Conservation (phyloP, 2,329 filamentous ascomycete genomes). For the Sphaerostilbella broomeana region DNA sequence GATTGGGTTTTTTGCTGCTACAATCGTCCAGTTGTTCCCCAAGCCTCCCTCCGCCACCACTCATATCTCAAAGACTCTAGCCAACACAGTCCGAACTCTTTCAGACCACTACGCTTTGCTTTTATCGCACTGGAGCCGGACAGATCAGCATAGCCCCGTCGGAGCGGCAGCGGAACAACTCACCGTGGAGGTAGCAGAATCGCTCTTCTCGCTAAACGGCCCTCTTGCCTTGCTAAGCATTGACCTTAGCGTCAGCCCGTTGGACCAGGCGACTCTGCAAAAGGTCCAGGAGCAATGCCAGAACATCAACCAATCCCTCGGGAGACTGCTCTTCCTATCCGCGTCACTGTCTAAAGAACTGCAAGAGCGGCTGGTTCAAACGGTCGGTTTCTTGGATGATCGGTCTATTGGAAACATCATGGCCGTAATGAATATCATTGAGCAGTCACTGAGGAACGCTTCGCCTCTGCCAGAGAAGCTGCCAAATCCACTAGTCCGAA, state of each 20-base stretch:
- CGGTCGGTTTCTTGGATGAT: slow-evolving; percentile 36
- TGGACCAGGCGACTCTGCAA: slow-evolving; percentile 25
- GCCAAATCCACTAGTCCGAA: slow-evolving; percentile 38
- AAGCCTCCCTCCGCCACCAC: slow-evolving; percentile 39
- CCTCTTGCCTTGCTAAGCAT: slow-evolving; percentile 24
- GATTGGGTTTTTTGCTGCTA: slow-evolving; percentile 36
- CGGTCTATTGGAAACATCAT: slow-evolving; percentile 42
- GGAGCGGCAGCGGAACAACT: slow-evolving; percentile 24
- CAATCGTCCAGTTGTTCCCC: slow-evolving; percentile 41
- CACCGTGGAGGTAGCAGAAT: slow-evolving; percentile 25
- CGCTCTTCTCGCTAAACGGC: slow-evolving; percentile 20
- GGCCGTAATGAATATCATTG: slow-evolving; percentile 41
- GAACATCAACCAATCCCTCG: slow-evolving; percentile 29
- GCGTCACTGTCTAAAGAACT: slow-evolving; percentile 33
- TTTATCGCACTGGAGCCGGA: slow-evolving; percentile 36
- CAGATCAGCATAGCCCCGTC: slow-evolving; percentile 24
- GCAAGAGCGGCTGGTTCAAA: slow-evolving; percentile 32
- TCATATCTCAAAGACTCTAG: slow-evolving; percentile 39
- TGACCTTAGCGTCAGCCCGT: slow-evolving; percentile 26
- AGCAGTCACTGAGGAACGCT: slow-evolving; percentile 41
- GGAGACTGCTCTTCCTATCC: slow-evolving; percentile 27
- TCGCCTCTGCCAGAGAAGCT: slow-evolving; percentile 41
- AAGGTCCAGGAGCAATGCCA: slow-evolving; percentile 25
- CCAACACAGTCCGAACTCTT: slow-evolving; percentile 35
- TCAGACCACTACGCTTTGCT: slow-evolving; percentile 44